These are phyloP conservation scores for Yamadazyma diddensiae DNA, from an alignment of 1,139 yeast genomes.

Conservation along the genomic window DNA sequence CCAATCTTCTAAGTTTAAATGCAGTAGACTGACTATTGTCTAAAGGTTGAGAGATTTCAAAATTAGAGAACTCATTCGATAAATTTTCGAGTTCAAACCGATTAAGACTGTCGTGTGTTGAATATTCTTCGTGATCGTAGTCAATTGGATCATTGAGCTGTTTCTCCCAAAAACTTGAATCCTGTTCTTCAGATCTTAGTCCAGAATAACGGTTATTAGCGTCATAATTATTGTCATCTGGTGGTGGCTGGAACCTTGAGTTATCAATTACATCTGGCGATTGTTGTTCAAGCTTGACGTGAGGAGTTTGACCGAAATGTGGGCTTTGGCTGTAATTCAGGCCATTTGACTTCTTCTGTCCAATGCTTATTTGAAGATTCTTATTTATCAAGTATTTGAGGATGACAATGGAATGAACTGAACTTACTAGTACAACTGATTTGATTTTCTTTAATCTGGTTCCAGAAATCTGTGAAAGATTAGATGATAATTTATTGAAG, in stretches of 20 bases:
- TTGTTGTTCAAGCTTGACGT: neutral
- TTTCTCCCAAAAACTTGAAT: conserved; percentile 16
- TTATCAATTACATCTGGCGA: too few species aligned
- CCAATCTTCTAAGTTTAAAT: conserved; percentile 25
- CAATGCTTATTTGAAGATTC: conserved; percentile 1
- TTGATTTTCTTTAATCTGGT: conserved; percentile 12
- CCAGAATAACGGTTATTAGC: too few species aligned
- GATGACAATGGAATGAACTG: conserved; percentile 30
- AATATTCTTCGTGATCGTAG: conserved; percentile 12
- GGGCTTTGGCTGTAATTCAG: neutral
- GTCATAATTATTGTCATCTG: too few species aligned
- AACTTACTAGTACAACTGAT: conserved; percentile 23
- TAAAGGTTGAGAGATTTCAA: conserved; percentile 23
- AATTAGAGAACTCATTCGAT: conserved; percentile 18
- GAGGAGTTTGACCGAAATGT: neutral
- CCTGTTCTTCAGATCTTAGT: too few species aligned
- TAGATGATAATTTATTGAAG: conserved; percentile 25
- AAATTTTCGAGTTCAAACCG: conserved; percentile 27
- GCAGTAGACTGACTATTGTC: conserved; percentile 21
- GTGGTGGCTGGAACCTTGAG: too few species aligned
- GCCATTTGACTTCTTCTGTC: neutral
- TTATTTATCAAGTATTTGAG: conserved; percentile 26
- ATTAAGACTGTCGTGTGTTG: conserved; percentile 17
- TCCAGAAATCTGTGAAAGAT: conserved; percentile 15
- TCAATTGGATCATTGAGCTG: conserved; percentile 18